Evolutionary conservation across 768 basidiomycete genomes (phyloP).

Genomic region (Gymnopilus junonius): DNA sequence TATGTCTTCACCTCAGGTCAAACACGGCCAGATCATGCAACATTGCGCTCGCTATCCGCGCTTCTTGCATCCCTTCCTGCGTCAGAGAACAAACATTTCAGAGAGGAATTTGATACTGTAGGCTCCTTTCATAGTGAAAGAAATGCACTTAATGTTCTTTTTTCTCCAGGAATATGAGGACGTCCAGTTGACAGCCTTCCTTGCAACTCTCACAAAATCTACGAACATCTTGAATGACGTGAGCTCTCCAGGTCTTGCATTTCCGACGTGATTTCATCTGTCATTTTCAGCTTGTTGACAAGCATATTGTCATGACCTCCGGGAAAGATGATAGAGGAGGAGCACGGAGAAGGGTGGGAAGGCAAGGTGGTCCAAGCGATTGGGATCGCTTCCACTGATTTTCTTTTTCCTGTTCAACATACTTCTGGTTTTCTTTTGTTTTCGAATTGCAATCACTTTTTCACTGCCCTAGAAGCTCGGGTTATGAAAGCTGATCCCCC

Average conservation of each 20-base stretch:
- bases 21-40: slow-evolving; percentile 76
- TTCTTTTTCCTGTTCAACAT: background rate
- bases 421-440: background rate
- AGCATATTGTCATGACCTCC: slow-evolving; percentile 66
- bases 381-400: slow-evolving; percentile 58
- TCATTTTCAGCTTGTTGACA: slow-evolving; percentile 71
- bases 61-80: slow-evolving; percentile 89
- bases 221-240: slow-evolving; percentile 90
- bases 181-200: slow-evolving; percentile 88
- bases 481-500: too few relatives aligned
- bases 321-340: slow-evolving; percentile 60
- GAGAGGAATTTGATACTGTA: slow-evolving; percentile 89
- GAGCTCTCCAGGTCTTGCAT: slow-evolving; percentile 30
- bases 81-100: slow-evolving; percentile 80
- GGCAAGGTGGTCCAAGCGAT: slow-evolving; percentile 47
- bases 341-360: slow-evolving; percentile 57
- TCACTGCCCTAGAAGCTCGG: too few relatives aligned
- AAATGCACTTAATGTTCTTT: background rate
- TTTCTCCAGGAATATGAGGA: slow-evolving; percentile 87
- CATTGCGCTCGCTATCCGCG: slow-evolving; percentile 83
- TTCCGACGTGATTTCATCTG: slow-evolving; percentile 4
- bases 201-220: slow-evolving; percentile 88
- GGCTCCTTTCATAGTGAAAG: slow-evolving; percentile 18
- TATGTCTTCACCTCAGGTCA: slow-evolving; percentile 49
- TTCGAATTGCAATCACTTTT: background rate